These are phyloP conservation scores for Globisporangium heterothallicum DNA, from an alignment of 352 stramenopile species.

Conservation along the genomic window DNA sequence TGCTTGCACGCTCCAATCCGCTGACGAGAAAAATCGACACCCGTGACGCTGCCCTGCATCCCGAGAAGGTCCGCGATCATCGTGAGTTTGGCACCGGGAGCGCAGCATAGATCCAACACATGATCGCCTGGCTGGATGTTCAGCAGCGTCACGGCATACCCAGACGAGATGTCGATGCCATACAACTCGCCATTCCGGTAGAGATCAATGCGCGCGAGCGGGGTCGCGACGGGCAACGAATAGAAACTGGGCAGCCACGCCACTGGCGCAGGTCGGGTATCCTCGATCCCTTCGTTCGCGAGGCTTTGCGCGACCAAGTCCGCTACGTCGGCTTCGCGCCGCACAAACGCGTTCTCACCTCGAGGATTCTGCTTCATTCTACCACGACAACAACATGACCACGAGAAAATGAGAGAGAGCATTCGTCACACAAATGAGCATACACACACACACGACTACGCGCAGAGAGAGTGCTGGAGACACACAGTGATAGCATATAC, in stretches of 20 bases:
- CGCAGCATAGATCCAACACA: slow-evolving; percentile 93
- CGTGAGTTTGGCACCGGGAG: slow-evolving; percentile 89
- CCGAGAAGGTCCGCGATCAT: slow-evolving; percentile 83
- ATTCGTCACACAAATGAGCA: not conserved
- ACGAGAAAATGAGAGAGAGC: not conserved
- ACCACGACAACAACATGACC: too few species aligned
- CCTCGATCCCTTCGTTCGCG: slow-evolving; percentile 5
- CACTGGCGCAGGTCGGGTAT: slow-evolving; percentile 17
- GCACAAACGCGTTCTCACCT: not conserved
- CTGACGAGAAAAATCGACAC: slow-evolving; percentile 84
- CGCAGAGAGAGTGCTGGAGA: too few species aligned
- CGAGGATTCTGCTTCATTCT: slow-evolving; percentile 9
- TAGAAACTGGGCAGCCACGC: slow-evolving; percentile 62
- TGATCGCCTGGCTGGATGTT: slow-evolving; percentile 63
- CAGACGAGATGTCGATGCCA: slow-evolving; percentile 80
- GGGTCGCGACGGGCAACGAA: slow-evolving; percentile 39
- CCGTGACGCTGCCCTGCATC: slow-evolving; percentile 59
- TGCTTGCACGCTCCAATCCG: slow-evolving; percentile 84
- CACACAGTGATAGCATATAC: not conserved
- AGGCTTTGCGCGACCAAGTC: slow-evolving; percentile 2
- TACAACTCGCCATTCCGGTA: slow-evolving; percentile 62
- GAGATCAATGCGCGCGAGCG: slow-evolving; percentile 36
- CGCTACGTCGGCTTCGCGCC: slow-evolving; percentile 10
- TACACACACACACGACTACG: not conserved
- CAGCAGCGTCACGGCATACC: slow-evolving; percentile 60